These are phyloP conservation scores for Russula griseocarnosa DNA, from an alignment of 768 basidiomycete species.

Conservation along the genomic window DNA sequence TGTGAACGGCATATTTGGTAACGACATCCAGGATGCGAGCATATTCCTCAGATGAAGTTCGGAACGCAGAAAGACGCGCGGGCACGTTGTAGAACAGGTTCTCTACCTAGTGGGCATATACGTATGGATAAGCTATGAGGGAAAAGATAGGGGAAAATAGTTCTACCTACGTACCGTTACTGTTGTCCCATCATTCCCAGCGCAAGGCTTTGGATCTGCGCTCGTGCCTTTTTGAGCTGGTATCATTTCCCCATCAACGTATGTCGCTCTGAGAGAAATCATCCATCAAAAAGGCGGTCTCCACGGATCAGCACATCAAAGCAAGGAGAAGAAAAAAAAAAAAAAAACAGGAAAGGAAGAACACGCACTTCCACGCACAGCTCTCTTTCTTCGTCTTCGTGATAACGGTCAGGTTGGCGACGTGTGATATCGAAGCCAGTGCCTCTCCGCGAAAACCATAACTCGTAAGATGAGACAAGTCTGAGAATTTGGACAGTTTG, in stretches of 20 bases:
- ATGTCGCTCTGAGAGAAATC: constrained; percentile 34
- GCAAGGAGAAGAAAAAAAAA: background rate
- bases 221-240: constrained; percentile 66
- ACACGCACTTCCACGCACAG: constrained; percentile 89
- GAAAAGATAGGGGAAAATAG: background rate
- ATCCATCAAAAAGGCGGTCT: background rate
- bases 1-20: constrained; percentile 91
- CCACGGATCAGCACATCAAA: background rate
- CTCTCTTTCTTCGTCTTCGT: constrained; percentile 81
- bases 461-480: constrained; percentile 76
- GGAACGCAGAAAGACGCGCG: constrained; percentile 78
- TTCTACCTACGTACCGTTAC: constrained; percentile 55
- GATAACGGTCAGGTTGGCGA: constrained; percentile 81
- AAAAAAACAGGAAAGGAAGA: background rate
- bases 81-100: constrained; percentile 95
- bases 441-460: constrained; percentile 99
- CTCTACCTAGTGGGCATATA: constrained; percentile 60
- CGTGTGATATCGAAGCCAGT: constrained; percentile 91
- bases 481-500: constrained; percentile 82
- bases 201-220: constrained; percentile 80
- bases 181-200: constrained; percentile 92
- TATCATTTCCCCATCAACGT: constrained; percentile 70
- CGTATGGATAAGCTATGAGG: background rate
- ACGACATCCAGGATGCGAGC: constrained; percentile 86
- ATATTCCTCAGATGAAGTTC: constrained; percentile 87